Conservation (phyloP, 306 rosid genomes). For the Casuarina equisetifolia region DNA sequence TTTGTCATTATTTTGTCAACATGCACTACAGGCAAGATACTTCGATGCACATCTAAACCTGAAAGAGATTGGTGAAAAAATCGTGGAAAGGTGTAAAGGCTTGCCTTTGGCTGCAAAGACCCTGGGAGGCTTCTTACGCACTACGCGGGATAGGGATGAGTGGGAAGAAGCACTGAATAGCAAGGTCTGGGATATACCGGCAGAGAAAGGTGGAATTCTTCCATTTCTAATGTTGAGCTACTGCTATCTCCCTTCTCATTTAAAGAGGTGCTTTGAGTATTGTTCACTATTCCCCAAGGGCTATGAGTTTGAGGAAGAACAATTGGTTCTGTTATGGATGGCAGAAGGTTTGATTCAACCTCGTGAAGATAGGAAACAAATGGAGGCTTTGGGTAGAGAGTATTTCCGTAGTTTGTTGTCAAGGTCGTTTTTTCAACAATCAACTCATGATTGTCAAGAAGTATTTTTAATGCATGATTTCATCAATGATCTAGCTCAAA, state of each 20-base stretch:
- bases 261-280: slow-evolving; percentile 16
- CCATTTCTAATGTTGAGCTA: slow-evolving; percentile 16
- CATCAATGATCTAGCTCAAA: slow-evolving; percentile 5
- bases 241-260: background rate
- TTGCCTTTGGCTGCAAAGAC: slow-evolving; percentile 3
- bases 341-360: background rate
- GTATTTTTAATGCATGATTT: background rate
- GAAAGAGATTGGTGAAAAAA: background rate
- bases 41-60: background rate
- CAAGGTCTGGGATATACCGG: background rate
- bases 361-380: too few species aligned
- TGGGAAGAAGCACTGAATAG: background rate
- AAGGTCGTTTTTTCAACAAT: background rate
- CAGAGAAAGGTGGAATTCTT: background rate
- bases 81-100: background rate
- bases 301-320: background rate
- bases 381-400: background rate
- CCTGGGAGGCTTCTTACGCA: background rate
- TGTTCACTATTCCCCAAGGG: slow-evolving; percentile 15
- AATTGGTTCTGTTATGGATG: background rate
- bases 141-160: background rate
- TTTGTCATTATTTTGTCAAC: slow-evolving; percentile 6
- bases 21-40: background rate
- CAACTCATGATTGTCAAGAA: background rate
- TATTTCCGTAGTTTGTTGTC: background rate